Evolutionary conservation across 352 stramenopile species (phyloP), one percentile per base, ranked within the genome.

Genomic region (Phytophthora uliginosa): DNA sequence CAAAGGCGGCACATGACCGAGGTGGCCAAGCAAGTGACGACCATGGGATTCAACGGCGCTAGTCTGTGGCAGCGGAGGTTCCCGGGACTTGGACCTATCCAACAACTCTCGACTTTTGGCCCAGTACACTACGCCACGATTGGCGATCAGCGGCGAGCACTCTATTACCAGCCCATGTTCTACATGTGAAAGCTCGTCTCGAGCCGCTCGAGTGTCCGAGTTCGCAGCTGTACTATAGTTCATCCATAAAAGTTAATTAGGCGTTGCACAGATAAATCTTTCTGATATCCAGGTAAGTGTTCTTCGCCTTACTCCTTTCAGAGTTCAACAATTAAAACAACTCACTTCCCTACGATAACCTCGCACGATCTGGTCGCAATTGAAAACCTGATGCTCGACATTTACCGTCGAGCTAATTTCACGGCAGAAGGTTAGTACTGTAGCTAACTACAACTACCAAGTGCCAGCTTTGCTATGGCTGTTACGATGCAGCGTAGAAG

Each of bases 1-100:
- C 22, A 69, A 20, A 54, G 56, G 38, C 53, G 69, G 22, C 33
- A 56, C 24, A 77, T 77, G 55, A 50, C 34, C 8, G 26, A 60
- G 13, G 59, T 77, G 45, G 58, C 48, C 9, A 73, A 47, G 45
- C 55, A 75, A 33, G 57, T 73, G 52, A 62, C 59, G 36, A 52
- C 58, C 5, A 77, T 77, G 69, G 69, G 64, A 0, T 77, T 73
- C 47, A 59, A 69, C 38, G 70, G 48, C 33, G 28, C 63, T 20
- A 84, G 64, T 58, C 59, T 85, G 34, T 88, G 81, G 78, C 70
- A 81, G 47, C 64, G 63, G 13, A 71, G 66, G 10, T 71, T 77
- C 18, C 61, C 66, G 0, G 53, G 38, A 3, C 47, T 63, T 66
- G 12, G 28, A 31, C 22, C 63, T 13, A 64, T 61, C 9, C 57